Evolutionary conservation across 1,284 basidiomycete genomes (phyloP), one percentile per base, ranked within the genome.

Genomic region (Heterobasidion parviporum): DNA sequence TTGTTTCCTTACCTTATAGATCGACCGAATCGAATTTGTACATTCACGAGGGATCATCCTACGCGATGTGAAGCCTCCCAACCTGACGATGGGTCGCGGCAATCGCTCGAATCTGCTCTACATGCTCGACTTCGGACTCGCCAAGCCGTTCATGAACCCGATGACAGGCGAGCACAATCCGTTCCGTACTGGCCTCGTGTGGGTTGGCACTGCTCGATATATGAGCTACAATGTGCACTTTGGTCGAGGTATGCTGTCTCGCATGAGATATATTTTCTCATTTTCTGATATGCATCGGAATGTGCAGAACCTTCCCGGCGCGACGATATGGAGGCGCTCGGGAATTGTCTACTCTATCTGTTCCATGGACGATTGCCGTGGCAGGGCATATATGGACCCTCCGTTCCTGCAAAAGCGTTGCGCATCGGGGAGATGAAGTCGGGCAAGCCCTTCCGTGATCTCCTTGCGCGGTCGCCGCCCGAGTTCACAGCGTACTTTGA

Each of bases 21-120:
- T 47, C 53, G 54, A 35, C 48, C 18, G 34, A 9, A 47, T 63
- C 16, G 57, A 63, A 47, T 55, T 47, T 9, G 38, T 56, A 6
- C 62, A 64, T 44, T 58, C 58, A 6, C 50, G 59, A 14, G 60
- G 62, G n/a, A 53, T 62, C 12, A 51, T 63, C 6, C 12, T 36
- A 10, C 59, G 61, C n/a, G 61, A 64, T 49, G 46, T 64, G 10
- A 63, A 61, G 50, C 62, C 62, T 8, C 33, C 58, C 2, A 64
- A 63, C 46, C 58, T 60, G 16, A 61, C 62, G 8, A 59, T 63
- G 56, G 63, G 60, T 15, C 5, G 18, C 2, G 45, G 47, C 6
- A 18, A 20, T 7, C 9, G 52, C 8, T 20, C 48, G 6, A 53
- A 56, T 14, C 33, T 52, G n/a, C 33, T 64, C 9, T 48, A 62